Evolutionary conservation across 73 alveolate genomes (phyloP).

Genomic region (Symbiodinium natans): DNA sequence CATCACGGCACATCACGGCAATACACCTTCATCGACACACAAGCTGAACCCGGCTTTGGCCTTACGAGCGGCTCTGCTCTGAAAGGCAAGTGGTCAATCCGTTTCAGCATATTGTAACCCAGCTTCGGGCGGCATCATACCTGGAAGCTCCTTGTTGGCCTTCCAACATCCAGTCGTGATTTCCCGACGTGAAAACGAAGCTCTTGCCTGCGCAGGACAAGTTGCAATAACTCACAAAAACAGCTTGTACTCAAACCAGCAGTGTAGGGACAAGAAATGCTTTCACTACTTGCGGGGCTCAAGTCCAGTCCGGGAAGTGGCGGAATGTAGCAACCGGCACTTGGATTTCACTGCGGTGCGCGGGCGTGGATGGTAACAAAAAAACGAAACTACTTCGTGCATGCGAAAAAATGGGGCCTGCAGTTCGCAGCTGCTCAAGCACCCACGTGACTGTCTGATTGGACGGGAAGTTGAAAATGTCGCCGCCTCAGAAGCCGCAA

Average conservation of each 20-base stretch:
- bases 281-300: neutral
- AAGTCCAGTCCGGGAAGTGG: neutral
- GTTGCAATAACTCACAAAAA: no score
- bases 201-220: constrained; percentile 34
- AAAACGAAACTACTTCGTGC: neutral
- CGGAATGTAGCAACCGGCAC: neutral
- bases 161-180: constrained; percentile 68
- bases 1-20: neutral
- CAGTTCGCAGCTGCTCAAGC: constrained; percentile 43
- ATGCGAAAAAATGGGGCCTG: neutral
- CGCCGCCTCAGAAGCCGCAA: constrained; percentile 21
- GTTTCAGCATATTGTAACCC: neutral
- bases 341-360: neutral
- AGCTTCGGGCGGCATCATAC: constrained; percentile 33
- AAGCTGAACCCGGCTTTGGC: no score
- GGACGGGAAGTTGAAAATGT: constrained; percentile 63
- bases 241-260: neutral
- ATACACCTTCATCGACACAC: no score
- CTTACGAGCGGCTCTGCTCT: no score
- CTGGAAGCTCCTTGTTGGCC: constrained; percentile 46
- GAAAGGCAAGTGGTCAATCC: neutral
- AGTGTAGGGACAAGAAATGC: neutral
- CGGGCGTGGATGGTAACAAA: neutral
- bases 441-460: constrained; percentile 33
- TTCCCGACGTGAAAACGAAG: constrained; percentile 60